phyloP scores from a whole-genome alignment of 306 rosid species.

The Hippophae tibetana region DNA sequence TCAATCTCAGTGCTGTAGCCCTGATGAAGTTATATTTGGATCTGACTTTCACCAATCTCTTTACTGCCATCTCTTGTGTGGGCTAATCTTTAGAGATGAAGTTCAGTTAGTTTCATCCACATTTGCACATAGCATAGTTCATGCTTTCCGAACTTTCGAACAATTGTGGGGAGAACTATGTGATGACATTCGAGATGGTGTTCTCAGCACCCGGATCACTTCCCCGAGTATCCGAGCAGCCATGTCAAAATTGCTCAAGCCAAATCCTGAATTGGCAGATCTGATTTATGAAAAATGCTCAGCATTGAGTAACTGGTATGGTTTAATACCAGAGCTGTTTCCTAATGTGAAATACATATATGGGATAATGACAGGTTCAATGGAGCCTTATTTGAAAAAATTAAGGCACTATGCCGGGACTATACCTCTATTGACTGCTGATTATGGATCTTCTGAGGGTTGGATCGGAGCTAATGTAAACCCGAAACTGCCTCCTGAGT shows the following conservation, averaged over 20 bases:
- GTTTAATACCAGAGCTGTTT: conserved; percentile 61
- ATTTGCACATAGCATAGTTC: conserved; percentile 69
- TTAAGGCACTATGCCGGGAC: conserved; percentile 68
- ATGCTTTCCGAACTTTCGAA: conserved; percentile 60
- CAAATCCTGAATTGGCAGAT: conserved; percentile 65
- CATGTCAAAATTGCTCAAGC: conserved; percentile 57
- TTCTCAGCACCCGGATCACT: conserved; percentile 38
- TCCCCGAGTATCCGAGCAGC: conserved; percentile 39
- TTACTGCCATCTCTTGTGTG: conserved; percentile 79
- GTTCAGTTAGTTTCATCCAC: conserved; percentile 46
- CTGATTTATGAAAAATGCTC: conserved; percentile 32
- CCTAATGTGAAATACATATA: conserved; percentile 60
- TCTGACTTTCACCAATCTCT: conserved; percentile 67
- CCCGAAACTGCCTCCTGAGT: conserved; percentile 35
- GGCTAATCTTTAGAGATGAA: conserved; percentile 50
- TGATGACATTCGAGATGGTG: conserved; percentile 48
- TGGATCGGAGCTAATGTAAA: conserved; percentile 71
- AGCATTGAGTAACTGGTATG: conserved; percentile 65
- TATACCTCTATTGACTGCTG: conserved; percentile 65
- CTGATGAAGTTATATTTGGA: conserved; percentile 66
- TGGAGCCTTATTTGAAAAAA: conserved; percentile 65
- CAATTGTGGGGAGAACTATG: conserved; percentile 64
- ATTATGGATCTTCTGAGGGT: conserved; percentile 94
- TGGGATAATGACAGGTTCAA: conserved; percentile 82
- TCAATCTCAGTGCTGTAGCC: conserved; percentile 53